Percentiles rank a stretch among this genome's conserved stretches.
Conservation (phyloP, 2,329 filamentous ascomycete species). For the Fusarium sp. region DNA sequence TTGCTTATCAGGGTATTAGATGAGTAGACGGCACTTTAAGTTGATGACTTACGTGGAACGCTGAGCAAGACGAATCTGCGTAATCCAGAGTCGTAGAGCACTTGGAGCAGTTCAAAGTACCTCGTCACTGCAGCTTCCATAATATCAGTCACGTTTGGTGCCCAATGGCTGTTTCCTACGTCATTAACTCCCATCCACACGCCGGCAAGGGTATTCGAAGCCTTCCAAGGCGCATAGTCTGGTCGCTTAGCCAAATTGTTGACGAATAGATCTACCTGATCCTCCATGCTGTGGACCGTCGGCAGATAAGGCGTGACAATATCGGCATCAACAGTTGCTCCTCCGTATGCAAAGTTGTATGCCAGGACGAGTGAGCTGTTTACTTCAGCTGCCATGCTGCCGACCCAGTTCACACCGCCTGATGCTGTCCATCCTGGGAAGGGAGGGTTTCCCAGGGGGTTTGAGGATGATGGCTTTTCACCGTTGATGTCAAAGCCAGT, state of each 20-base stretch:
- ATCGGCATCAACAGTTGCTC: constrained; percentile 63
- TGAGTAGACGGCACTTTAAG: rapidly evolving
- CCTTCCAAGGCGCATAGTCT: constrained; percentile 55
- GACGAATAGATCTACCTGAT: constrained; percentile 46
- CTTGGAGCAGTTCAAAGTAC: constrained; percentile 55
- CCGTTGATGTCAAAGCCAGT: constrained; percentile 65
- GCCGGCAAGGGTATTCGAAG: constrained; percentile 56
- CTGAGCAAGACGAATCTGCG: constrained; percentile 70
- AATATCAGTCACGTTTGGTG: constrained; percentile 46
- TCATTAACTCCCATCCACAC: constrained; percentile 70
- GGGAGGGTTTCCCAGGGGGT: constrained; percentile 72
- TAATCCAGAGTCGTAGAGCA: constrained; percentile 64
- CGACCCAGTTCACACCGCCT: constrained; percentile 65
- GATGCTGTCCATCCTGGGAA: constrained; percentile 64
- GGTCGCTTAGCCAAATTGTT: constrained; percentile 47
- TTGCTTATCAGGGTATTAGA: constrained; percentile 45
- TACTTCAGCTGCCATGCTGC: constrained; percentile 59
- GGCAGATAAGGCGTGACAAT: constrained; percentile 65
- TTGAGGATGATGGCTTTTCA: constrained; percentile 62
- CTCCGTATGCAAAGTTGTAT: constrained; percentile 67
- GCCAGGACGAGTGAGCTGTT: constrained; percentile 58
- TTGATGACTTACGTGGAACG: constrained; percentile 58
- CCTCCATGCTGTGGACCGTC: constrained; percentile 51
- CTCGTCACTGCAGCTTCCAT: constrained; percentile 56
- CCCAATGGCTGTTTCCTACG: constrained; percentile 61